Evolutionary conservation across 345 rosid genomes (phyloP).

Genomic region (Boechera stricta): DNA sequence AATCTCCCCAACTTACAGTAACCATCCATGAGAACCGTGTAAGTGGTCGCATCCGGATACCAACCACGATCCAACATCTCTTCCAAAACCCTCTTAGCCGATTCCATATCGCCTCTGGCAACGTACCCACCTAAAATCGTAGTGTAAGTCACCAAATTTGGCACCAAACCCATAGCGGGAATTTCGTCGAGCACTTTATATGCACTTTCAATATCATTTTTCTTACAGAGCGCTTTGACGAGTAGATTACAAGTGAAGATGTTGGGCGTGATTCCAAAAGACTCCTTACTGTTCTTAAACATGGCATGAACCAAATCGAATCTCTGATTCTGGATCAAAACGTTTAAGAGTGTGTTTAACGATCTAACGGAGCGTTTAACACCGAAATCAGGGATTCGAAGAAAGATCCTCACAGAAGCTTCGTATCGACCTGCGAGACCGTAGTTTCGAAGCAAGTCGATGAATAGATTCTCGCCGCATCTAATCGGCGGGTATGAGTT

Average conservation of each 20-base stretch:
- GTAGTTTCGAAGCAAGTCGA: conserved; percentile 71
- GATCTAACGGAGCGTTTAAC: conserved; percentile 77
- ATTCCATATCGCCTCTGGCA: conserved; percentile 69
- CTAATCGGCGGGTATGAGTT: conserved; percentile 51
- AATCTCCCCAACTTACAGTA: conserved; percentile 72
- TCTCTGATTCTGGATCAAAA: conserved; percentile 69
- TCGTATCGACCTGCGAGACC: conserved; percentile 74
- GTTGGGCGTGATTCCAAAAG: conserved; percentile 69
- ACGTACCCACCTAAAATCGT: conserved; percentile 78
- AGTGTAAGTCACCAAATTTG: conserved; percentile 74
- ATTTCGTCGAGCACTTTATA: conserved; percentile 74
- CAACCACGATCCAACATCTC: conserved; percentile 79
- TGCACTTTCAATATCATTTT: conserved; percentile 65
- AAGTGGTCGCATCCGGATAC: conserved; percentile 83
- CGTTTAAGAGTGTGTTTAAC: conserved; percentile 79
- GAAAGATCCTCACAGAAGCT: conserved; percentile 59
- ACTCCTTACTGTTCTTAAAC: conserved; percentile 57
- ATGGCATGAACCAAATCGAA: conserved; percentile 60
- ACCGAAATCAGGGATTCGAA: conserved; percentile 60
- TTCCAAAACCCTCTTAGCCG: conserved; percentile 62
- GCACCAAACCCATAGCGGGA: conserved; percentile 81
- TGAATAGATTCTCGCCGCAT: conserved; percentile 78
- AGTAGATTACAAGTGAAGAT: conserved; percentile 76
- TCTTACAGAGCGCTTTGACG: conserved; percentile 70
- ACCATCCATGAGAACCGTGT: conserved; percentile 78